phyloP scores from a whole-genome alignment of 2,329 filamentous ascomycete genomes.

The Cercospora zeae-maydis region DNA sequence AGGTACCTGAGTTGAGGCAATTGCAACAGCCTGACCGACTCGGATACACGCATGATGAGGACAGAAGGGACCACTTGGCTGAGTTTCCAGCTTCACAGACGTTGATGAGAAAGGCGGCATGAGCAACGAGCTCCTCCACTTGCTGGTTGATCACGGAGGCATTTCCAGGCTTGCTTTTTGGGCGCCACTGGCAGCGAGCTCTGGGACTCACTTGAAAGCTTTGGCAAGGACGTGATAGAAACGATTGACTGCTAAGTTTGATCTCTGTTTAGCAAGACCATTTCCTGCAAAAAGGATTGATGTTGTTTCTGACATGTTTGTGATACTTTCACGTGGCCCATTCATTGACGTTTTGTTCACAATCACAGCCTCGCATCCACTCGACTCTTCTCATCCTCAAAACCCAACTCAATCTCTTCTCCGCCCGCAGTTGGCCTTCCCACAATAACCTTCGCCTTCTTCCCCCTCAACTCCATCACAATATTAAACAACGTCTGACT shows the following conservation, averaged over 20 bases:
- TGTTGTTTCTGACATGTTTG: neutral
- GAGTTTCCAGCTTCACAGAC: neutral
- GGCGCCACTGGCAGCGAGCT: neutral
- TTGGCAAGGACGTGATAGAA: neutral
- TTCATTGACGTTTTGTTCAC: neutral
- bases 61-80: slow-evolving; percentile 43
- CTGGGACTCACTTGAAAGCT: neutral
- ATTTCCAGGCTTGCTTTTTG: neutral
- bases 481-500: slow-evolving; percentile 39
- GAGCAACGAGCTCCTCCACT: neutral
- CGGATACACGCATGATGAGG: no score
- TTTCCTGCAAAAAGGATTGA: neutral
- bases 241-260: neutral
- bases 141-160: neutral
- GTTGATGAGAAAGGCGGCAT: neutral
- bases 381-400: neutral
- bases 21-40: no score
- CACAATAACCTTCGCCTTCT: slow-evolving; percentile 31
- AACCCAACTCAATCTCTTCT: slow-evolving; percentile 19
- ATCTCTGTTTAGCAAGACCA: neutral
- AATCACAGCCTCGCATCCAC: neutral
- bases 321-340: neutral
- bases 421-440: slow-evolving; percentile 35
- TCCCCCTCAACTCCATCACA: slow-evolving; percentile 37
- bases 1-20: no score